Percentiles rank a stretch among this genome's conserved stretches.
These are phyloP conservation scores for Parastagonospora avenae DNA, from an alignment of 2,329 filamentous ascomycete genomes.

Conservation along the genomic window DNA sequence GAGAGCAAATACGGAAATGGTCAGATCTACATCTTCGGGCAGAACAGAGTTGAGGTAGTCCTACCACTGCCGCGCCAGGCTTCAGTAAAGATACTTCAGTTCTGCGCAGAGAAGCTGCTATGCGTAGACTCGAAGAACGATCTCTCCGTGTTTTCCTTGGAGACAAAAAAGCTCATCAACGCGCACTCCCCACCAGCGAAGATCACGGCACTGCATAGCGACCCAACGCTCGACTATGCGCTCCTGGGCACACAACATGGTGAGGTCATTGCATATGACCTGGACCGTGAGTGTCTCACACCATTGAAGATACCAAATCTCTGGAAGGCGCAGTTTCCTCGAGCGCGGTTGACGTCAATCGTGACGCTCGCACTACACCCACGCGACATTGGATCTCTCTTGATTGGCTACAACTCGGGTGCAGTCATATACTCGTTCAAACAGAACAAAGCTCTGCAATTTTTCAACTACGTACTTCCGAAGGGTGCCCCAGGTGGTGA, in stretches of 20 bases:
- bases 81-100: slow-evolving; percentile 78
- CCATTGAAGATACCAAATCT: slow-evolving; percentile 85
- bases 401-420: slow-evolving; percentile 90
- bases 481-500: slow-evolving; percentile 81
- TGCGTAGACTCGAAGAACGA: slow-evolving; percentile 87
- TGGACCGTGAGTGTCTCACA: slow-evolving; percentile 78
- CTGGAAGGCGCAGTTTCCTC: slow-evolving; percentile 76
- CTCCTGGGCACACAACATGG: slow-evolving; percentile 83
- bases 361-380: slow-evolving; percentile 86
- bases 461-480: slow-evolving; percentile 82
- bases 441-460: slow-evolving; percentile 77
- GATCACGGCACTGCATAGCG: slow-evolving; percentile 75
- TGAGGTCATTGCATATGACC: slow-evolving; percentile 88
- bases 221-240: slow-evolving; percentile 92
- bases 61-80: slow-evolving; percentile 73
- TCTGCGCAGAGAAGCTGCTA: slow-evolving; percentile 83
- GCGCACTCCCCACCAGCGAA: slow-evolving; percentile 77
- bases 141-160: slow-evolving; percentile 80
- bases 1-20: slow-evolving; percentile 85
- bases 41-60: slow-evolving; percentile 76
- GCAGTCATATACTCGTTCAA: slow-evolving; percentile 95
- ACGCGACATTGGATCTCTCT: slow-evolving; percentile 85
- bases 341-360: slow-evolving; percentile 67
- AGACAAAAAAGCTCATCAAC: slow-evolving; percentile 68
- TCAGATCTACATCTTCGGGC: slow-evolving; percentile 87